A percentile compares a stretch with the other conserved stretches of the same genome.
phyloP scores from a whole-genome alignment of 2,329 filamentous ascomycete genomes.

The Aspergillus niger region DNA sequence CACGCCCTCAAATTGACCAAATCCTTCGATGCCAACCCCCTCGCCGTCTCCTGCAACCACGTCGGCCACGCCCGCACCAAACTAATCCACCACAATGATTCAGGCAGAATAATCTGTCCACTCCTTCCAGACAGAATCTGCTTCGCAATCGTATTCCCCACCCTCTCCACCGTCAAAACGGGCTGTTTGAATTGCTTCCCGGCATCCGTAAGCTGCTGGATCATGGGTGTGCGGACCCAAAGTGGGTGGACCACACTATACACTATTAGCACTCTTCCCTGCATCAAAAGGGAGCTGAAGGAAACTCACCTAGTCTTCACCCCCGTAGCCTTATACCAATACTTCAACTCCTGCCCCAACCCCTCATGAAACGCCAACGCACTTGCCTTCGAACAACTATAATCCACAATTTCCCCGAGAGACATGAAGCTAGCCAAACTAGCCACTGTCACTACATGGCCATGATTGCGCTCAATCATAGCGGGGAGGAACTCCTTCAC shows the following conservation, averaged over 20 bases:
- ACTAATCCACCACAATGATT: slow-evolving; percentile 29
- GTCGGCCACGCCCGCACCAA: slow-evolving; percentile 40
- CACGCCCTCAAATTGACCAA: slow-evolving; percentile 27
- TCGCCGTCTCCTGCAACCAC: slow-evolving; percentile 50
- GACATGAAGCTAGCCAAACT: slow-evolving; percentile 55
- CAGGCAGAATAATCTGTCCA: slow-evolving; percentile 53
- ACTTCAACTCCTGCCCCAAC: slow-evolving; percentile 40
- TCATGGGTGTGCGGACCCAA: slow-evolving; percentile 54
- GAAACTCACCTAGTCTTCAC: slow-evolving; percentile 40
- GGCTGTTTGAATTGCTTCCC: slow-evolving; percentile 36
- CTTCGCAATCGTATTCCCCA: slow-evolving; percentile 53
- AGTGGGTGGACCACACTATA: slow-evolving; percentile 37
- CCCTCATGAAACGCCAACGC: slow-evolving; percentile 58
- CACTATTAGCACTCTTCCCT: slow-evolving; percentile 6
- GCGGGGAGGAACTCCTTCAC: slow-evolving; percentile 55
- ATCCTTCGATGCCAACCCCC: slow-evolving; percentile 30
- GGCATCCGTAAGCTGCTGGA: slow-evolving; percentile 39
- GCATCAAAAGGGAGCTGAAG: background rate
- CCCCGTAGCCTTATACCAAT: slow-evolving; percentile 39
- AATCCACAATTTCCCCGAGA: slow-evolving; percentile 54
- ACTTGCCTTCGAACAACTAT: slow-evolving; percentile 55
- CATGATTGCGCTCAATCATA: slow-evolving; percentile 55
- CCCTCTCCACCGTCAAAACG: slow-evolving; percentile 38
- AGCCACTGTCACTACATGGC: slow-evolving; percentile 60
- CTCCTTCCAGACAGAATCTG: slow-evolving; percentile 54